Evolutionary conservation across 2,329 filamentous ascomycete genomes (phyloP), one percentile per base, ranked within the genome.

Genomic region (Scedosporium minutisporum): DNA sequence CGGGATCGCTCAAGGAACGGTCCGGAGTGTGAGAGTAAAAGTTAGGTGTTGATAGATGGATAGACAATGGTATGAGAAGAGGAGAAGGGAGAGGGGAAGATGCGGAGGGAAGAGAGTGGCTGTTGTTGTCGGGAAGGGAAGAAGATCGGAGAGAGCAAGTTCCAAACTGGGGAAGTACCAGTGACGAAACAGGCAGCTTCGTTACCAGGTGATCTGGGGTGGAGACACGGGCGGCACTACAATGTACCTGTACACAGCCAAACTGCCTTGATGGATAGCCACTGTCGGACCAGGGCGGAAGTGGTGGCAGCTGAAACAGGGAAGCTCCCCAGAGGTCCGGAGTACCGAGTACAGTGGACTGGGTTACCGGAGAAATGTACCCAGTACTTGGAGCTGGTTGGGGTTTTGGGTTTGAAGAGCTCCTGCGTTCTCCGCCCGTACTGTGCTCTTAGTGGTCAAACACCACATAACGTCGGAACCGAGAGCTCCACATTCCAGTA

Each of bases 1-100:
- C 53, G 33, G 48, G 62, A 48, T 62, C 63, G 51, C 51, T 55
- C 51, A 5, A 14, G 23, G 23, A 29, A 61, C 44, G 59, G 59
- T 53, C 42, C 46, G 41, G 44, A 27, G 23, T 46, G 25, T n/a
- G 57, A n/a, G 41, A 61, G 10, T 57, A 53, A 29, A 29, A 27
- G 16, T 12, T 51, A 9, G 58, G 33, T 33, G 41, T 57, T 41
- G 51, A 5, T 18, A 23, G 21, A 14, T 55, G 44, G 62, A 63
- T 63, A 62, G 29, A 51, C 58, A 58, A 65, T 51, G 58, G 60
- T 59, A 23, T 63, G 60, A 63, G 60, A 63, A 63, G 62, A 46
- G 57, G 62, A 61, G 57, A 33, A 55, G 21, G n/a, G 42, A 21
- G 27, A 46, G 23, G 61, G 41, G 38, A 48, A 42, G 55, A n/a